A percentile compares a stretch with the other conserved stretches of the same genome.
Conservation (phyloP, 768 basidiomycete species). For the Lentinula sp. region DNA sequence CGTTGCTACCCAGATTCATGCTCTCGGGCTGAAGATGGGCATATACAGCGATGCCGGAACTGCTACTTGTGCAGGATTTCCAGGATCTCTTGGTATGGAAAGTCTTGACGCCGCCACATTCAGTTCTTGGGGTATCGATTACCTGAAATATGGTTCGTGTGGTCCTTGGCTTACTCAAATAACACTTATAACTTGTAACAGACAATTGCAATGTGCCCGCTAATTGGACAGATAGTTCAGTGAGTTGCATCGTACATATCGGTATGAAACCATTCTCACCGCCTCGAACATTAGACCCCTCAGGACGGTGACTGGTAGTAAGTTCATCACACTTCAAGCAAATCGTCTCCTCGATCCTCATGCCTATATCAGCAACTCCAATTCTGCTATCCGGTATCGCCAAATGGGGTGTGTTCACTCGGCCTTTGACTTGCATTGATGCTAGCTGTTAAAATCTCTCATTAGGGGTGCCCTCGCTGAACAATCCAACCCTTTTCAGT, state of each 20-base stretch:
- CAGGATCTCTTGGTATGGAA: conserved; percentile 50
- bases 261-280: background rate
- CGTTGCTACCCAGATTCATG: conserved; percentile 27
- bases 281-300: conserved; percentile 18
- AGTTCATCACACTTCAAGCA: conserved; percentile 4
- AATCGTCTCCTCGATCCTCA: background rate
- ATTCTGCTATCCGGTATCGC: conserved; percentile 51
- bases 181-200: conserved; percentile 9
- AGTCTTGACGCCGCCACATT: conserved; percentile 45
- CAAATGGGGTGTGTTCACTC: conserved; percentile 39
- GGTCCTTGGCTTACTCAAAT: background rate
- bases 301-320: conserved; percentile 38
- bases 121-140: conserved; percentile 49
- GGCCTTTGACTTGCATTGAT: background rate
- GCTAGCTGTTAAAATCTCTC: background rate
- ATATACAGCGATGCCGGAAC: conserved; percentile 44
- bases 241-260: conserved; percentile 14
- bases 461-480: conserved; percentile 37
- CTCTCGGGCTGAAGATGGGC: background rate
- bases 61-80: conserved; percentile 45
- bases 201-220: conserved; percentile 51
- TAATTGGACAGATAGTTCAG: conserved; percentile 41
- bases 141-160: conserved; percentile 47
- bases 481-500: conserved; percentile 41
- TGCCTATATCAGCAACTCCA: conserved; percentile 36